Evolutionary conservation across 306 rosid genomes (phyloP), one percentile per base, ranked within the genome.

Genomic region (Echinosophora koreensis): DNA sequence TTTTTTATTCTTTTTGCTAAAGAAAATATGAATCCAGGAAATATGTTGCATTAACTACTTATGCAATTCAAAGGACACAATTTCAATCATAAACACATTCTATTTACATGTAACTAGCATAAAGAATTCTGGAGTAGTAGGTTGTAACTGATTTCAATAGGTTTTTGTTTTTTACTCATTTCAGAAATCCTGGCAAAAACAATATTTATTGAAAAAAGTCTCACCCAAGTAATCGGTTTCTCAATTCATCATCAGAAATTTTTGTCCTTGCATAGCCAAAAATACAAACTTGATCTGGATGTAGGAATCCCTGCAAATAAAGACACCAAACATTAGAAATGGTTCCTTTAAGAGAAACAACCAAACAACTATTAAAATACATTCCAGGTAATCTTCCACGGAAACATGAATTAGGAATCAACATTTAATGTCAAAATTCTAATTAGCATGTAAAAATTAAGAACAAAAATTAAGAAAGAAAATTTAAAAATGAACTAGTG

Each of bases 231-330:
- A 93, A 77, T 80, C 96, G 88, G 69, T 77, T 57, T 85, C 94
- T 82, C 82, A 93, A 85, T 42, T 93, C 97, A 69, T 86, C 88
- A 71, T 87, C 91, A 16, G 94, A 81, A 57, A 93, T 90, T 82
- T 89, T 90, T 38, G 91, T 86, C 85, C 97, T 93, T 14, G 97
- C 97, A 79, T 93, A 93, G 46, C 97, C 97, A 79, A 87, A 93
- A 74, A 93, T 93, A 84, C 71, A 89, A 80, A 93, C 97, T 68
- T 90, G 92, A 54, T 86, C 78, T 4, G 87, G 79, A 30, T 72
- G 88, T 51, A 90, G 86, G 84, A 90, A 89, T 51, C 97, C 97
- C 97, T 90, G 76, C 12, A 57, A 47, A 69, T 27, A 79, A 41
- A 47, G 51, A 30, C 52, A 44, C 11, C 67, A 32, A 28, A n/a